These are phyloP conservation scores for Neurospora cerealis DNA, from an alignment of 495 filamentous ascomycete species.

Conservation along the genomic window DNA sequence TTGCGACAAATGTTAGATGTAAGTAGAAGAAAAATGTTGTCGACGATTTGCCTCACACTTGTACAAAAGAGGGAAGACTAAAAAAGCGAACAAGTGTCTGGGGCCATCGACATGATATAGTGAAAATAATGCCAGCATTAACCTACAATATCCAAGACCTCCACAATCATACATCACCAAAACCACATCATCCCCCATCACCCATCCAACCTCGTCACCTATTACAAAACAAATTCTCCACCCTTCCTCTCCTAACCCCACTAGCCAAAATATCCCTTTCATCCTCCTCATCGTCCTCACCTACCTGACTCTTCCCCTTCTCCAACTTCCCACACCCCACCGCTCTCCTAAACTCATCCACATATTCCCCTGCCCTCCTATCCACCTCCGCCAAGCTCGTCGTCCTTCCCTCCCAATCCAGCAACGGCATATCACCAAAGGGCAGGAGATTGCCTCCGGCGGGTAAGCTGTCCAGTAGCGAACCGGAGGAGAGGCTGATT, in stretches of 20 bases:
- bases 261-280: conserved; percentile 21
- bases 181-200: background rate
- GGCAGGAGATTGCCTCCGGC: conserved; percentile 21
- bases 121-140: background rate
- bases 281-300: conserved; percentile 11
- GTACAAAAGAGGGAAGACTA: no score
- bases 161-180: background rate
- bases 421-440: conserved; percentile 29
- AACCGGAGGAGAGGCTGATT: conserved; percentile 15
- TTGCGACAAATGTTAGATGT: background rate
- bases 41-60: no score
- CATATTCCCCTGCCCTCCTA: conserved; percentile 27
- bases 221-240: conserved; percentile 19
- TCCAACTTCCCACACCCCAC: conserved; percentile 26
- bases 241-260: background rate
- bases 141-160: background rate
- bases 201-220: conserved; percentile 2
- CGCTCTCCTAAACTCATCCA: conserved; percentile 26
- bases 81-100: background rate
- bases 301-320: conserved; percentile 5
- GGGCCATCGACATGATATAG: background rate
- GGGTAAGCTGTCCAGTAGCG: conserved; percentile 31
- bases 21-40: background rate
- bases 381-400: conserved; percentile 25
- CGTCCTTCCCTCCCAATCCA: conserved; percentile 30